A percentile compares a stretch with the other conserved stretches of the same genome.
Conservation (phyloP, 257 asterid species). For the Cruciata laevipes region DNA sequence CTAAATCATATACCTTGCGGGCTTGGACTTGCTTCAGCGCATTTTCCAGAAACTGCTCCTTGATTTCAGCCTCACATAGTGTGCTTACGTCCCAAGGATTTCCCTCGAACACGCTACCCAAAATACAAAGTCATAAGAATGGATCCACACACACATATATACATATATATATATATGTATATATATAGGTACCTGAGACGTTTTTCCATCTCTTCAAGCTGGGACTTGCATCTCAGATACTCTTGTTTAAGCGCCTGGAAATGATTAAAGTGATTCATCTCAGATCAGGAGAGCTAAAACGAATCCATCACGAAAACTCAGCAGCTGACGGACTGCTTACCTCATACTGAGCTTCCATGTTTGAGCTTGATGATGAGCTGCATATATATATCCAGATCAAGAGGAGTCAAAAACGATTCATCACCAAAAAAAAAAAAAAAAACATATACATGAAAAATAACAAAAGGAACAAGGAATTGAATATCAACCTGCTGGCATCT, state of each 20-base stretch:
- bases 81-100: conserved; percentile 51
- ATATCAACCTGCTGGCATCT: conserved; percentile 25
- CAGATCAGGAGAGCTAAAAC: neutral
- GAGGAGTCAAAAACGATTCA: conserved; percentile 5
- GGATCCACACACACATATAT: neutral
- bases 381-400: conserved; percentile 17
- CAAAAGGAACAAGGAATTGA: neutral
- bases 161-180: no score
- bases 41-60: conserved; percentile 68
- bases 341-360: conserved; percentile 64
- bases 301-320: neutral
- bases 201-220: conserved; percentile 61
- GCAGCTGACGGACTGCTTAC: conserved; percentile 18
- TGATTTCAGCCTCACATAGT: conserved; percentile 58
- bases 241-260: conserved; percentile 74
- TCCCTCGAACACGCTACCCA: conserved; percentile 57
- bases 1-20: conserved; percentile 45
- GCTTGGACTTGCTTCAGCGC: conserved; percentile 55
- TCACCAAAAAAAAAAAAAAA: neutral
- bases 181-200: conserved; percentile 35
- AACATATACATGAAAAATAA: neutral
- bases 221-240: conserved; percentile 48
- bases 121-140: neutral
- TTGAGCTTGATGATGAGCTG: conserved; percentile 52
- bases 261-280: neutral